These are phyloP conservation scores for Tylopilus plumbeoviolaceoides DNA, from an alignment of 768 basidiomycete species.

Conservation along the genomic window DNA sequence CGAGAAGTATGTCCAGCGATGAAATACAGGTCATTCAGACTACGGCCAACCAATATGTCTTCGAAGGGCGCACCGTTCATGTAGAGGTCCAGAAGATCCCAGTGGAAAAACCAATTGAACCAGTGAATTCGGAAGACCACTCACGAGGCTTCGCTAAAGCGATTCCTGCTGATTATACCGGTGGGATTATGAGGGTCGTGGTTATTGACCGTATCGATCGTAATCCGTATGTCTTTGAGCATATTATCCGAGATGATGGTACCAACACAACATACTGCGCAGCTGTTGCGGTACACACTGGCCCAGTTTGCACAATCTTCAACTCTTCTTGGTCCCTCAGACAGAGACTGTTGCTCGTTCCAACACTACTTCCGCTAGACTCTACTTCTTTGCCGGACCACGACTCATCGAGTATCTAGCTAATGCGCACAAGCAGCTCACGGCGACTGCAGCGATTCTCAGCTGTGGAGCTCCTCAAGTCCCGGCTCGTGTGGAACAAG, in stretches of 20 bases:
- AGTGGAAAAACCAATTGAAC: conserved; percentile 32
- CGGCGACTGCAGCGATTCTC: conserved; percentile 53
- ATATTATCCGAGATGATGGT: conserved; percentile 5
- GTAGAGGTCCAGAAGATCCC: conserved; percentile 70
- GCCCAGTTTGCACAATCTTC: conserved; percentile 68
- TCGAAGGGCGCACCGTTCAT: conserved; percentile 61
- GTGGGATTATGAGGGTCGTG: conserved; percentile 73
- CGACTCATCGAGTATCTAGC: conserved; percentile 64
- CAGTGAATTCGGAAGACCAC: conserved; percentile 36
- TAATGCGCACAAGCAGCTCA: conserved; percentile 52
- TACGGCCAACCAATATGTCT: conserved; percentile 63
- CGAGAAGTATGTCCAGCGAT: conserved; percentile 58
- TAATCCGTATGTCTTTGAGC: conserved; percentile 54
- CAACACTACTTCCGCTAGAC: conserved; percentile 58
- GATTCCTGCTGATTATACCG: conserved; percentile 70
- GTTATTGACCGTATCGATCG: conserved; percentile 80
- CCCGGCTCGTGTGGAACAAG: conserved; percentile 62
- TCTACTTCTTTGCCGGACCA: conserved; percentile 82
- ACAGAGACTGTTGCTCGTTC: conserved; percentile 64
- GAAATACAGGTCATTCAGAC: conserved; percentile 62
- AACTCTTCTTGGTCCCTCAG: conserved; percentile 67
- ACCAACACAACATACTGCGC: conserved; percentile 1
- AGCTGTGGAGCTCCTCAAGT: conserved; percentile 67
- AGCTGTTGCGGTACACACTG: conserved; percentile 86
- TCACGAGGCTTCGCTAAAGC: conserved; percentile 51